A percentile compares a stretch with the other conserved stretches of the same genome.
These are phyloP conservation scores for Heterobasidion irregulare DNA, from an alignment of 1,284 basidiomycete species.

Conservation along the genomic window DNA sequence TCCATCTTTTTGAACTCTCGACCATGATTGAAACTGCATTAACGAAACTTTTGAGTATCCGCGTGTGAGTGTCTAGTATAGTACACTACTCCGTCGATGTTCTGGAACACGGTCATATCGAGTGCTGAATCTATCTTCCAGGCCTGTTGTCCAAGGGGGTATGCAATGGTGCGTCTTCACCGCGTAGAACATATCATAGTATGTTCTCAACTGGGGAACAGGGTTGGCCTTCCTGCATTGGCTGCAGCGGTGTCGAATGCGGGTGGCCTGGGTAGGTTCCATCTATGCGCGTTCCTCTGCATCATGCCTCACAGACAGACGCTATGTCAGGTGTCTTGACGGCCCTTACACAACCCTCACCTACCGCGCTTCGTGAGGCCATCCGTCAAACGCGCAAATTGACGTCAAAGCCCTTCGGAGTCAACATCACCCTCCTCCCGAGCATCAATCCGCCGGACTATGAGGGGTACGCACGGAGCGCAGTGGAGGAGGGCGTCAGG, in stretches of 20 bases:
- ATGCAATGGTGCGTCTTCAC: conserved; percentile 70
- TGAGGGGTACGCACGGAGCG: conserved; percentile 71
- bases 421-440: conserved; percentile 89
- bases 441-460: conserved; percentile 91
- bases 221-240: conserved; percentile 72
- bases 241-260: conserved; percentile 81
- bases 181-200: background rate
- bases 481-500: conserved; percentile 82
- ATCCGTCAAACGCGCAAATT: conserved; percentile 71
- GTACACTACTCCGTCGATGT: too few species aligned
- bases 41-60: conserved; percentile 46
- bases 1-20: too few species aligned
- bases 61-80: conserved; percentile 32
- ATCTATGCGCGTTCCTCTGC: background rate
- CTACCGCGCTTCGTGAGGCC: conserved; percentile 77
- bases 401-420: conserved; percentile 78
- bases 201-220: conserved; percentile 18
- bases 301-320: too few species aligned
- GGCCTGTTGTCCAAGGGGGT: conserved; percentile 73
- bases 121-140: conserved; percentile 17
- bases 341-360: conserved; percentile 81
- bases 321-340: conserved; percentile 67
- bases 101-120: background rate
- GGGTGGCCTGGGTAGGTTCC: conserved; percentile 65
- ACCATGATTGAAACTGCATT: conserved; percentile 32